Evolutionary conservation across 495 filamentous ascomycete genomes (phyloP).

Genomic region (Penicillium paxilli): DNA sequence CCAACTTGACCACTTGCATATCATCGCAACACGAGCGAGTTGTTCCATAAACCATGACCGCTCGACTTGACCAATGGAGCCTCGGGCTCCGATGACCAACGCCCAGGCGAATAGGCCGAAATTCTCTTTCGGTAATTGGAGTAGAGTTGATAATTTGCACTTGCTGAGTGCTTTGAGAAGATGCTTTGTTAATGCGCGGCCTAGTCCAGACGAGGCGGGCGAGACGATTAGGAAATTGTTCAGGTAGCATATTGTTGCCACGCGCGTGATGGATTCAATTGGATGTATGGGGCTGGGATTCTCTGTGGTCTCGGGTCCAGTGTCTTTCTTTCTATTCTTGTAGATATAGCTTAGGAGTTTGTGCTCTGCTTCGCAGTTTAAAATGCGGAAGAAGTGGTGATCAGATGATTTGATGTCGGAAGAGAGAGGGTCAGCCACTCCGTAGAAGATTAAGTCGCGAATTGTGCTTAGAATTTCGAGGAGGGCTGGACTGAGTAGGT

Average conservation of each 20-base stretch:
- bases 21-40: conserved; percentile 23
- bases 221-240: conserved; percentile 37
- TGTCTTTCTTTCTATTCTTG: neutral
- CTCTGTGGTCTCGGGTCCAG: neutral
- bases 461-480: conserved; percentile 23
- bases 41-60: conserved; percentile 31
- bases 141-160: conserved; percentile 20
- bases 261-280: conserved; percentile 30
- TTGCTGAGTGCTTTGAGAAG: conserved; percentile 18
- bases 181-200: conserved; percentile 37
- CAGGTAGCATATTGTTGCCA: conserved; percentile 31
- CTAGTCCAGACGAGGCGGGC: conserved; percentile 32
- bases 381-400: conserved; percentile 30
- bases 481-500: conserved; percentile 23
- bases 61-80: conserved; percentile 27
- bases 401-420: conserved; percentile 10
- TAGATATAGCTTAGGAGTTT: conserved; percentile 38
- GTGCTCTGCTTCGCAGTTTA: conserved; percentile 35
- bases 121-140: conserved; percentile 20
- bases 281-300: conserved; percentile 18
- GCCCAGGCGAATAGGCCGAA: conserved; percentile 30
- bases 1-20: conserved; percentile 32
- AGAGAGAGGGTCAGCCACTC: conserved; percentile 15
- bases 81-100: conserved; percentile 34
- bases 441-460: conserved; percentile 29